Conservation (phyloP, 2,329 filamentous ascomycete genomes). For the Pseudogymnoascus sp. region DNA sequence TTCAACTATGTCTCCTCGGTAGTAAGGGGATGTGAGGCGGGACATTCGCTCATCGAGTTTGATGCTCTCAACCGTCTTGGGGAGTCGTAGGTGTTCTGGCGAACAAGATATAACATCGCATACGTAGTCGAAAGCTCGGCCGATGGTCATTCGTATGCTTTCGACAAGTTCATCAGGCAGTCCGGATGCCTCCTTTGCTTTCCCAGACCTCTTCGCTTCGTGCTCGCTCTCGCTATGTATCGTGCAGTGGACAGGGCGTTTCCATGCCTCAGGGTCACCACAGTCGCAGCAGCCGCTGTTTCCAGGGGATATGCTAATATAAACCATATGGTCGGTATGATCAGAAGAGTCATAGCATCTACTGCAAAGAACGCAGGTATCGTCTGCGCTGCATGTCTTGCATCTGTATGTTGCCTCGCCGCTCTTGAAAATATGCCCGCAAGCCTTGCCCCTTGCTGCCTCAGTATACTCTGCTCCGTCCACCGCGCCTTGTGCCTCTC, state of each 20-base stretch:
- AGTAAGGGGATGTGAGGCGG: constrained; percentile 67
- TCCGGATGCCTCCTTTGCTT: constrained; percentile 49
- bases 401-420: constrained; percentile 93
- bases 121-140: constrained; percentile 81
- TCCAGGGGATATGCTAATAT: constrained; percentile 77
- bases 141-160: constrained; percentile 77
- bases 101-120: constrained; percentile 98
- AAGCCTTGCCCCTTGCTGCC: constrained; percentile 82
- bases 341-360: constrained; percentile 93
- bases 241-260: constrained; percentile 76
- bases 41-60: constrained; percentile 73
- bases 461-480: constrained; percentile 94
- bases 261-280: constrained; percentile 92
- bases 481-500: constrained; percentile 81
- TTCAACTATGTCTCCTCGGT: constrained; percentile 54
- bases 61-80: constrained; percentile 77
- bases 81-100: constrained; percentile 82
- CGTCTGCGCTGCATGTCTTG: constrained; percentile 87
- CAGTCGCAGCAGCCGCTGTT: constrained; percentile 98
- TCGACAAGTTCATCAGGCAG: constrained; percentile 69
- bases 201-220: constrained; percentile 42
- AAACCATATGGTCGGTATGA: constrained; percentile 86
- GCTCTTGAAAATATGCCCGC: constrained; percentile 92
- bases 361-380: constrained; percentile 90
- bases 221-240: constrained; percentile 66